Evolutionary conservation across 1,139 yeast genomes (phyloP), one percentile per base, ranked within the genome.

Genomic region (Scheffersomyces stambukii): DNA sequence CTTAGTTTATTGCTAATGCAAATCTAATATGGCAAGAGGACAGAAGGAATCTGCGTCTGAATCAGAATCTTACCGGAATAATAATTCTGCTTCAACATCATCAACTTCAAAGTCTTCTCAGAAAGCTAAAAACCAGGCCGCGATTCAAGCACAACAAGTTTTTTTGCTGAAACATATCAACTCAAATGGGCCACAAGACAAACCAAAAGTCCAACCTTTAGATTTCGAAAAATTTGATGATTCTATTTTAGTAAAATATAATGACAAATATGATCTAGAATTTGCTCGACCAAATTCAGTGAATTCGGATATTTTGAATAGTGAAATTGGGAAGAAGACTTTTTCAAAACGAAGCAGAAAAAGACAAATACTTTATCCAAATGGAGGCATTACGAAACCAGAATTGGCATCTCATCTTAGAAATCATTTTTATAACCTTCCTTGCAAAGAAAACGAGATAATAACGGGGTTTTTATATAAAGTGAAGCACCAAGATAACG

Each of bases 401-500:
- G 84, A 77, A 41, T 60, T 76, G 25, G 79, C 84, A 0, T 54
- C 53, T 7, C 66, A 65, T 8, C 70, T 76, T 20, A 77, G 77
- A 52, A 72, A 68, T 33, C 93, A 85, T 50, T 82, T 84, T 40
- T 38, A 64, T 41, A 64, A 63, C 23, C 70, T 77, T 31, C 72
- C 74, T n/a, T 75, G 75, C 4, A 73, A 82, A 39, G 95, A 85
- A 46, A 78, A 80, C 40, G 95, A 85, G 45, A 74, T 79, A 23
- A 75, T 85, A 23, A 81, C 91, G 24, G 83, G 80, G 43, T 85
- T 85, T 46, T 63, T 85, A 34, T 85, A 85, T 55, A 76, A 81
- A 41, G 85, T 81, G 30, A 74, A 74, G 46, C 77, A 82, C 47
- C 81, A 79, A 39, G 76, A 75, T 41, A 58, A 59, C 46, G 70